Evolutionary conservation across 345 rosid genomes (phyloP), one percentile per base, ranked within the genome.

Genomic region (Gossypium mustelinum): DNA sequence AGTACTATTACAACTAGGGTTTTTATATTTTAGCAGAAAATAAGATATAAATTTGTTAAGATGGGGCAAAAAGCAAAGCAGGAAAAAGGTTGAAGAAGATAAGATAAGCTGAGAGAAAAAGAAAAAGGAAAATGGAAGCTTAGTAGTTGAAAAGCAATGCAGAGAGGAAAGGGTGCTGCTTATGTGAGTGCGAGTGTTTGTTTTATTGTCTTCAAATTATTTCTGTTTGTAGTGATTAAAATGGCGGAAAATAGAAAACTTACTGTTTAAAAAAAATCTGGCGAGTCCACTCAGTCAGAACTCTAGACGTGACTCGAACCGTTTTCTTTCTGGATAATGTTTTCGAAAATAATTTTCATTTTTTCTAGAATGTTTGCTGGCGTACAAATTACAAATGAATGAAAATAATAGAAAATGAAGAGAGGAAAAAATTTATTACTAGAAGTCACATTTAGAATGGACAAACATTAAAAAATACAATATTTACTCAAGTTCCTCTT

Each of bases 1-100:
- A 22, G 10, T 69, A 48, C 55, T 41, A 11, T 34, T 14, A 65
- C 17, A 7, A 10, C 45, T 63, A 50, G 76, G 78, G 70, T 70
- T 81, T 65, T 56, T 9, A 68, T 63, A 25, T 44, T 55, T 16
- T 43, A 11, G 74, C 56, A 61, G 63, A 22, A 7, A 13, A 63
- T 3, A 7, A 56, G 20, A 22, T 34, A 6, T 9, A 25, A 48
- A 10, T 41, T 27, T 9, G 29, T 1, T 22, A 7, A 44, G 14
- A 12, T 34, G n/a, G 70, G 8, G 69, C 14, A 54, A 10, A 48
- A 65, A 62, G 20, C 64, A 34, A 63, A 67, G 71, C 20, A 27
- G 22, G 54, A 81, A 22, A 65, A 25, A 52, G 17, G 61, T 18
- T 18, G 74, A 25, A 20, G 68, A 41, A 50, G 69, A 29, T 45